Conservation (phyloP, 2,329 filamentous ascomycete species). For the Colletotrichum magnum region DNA sequence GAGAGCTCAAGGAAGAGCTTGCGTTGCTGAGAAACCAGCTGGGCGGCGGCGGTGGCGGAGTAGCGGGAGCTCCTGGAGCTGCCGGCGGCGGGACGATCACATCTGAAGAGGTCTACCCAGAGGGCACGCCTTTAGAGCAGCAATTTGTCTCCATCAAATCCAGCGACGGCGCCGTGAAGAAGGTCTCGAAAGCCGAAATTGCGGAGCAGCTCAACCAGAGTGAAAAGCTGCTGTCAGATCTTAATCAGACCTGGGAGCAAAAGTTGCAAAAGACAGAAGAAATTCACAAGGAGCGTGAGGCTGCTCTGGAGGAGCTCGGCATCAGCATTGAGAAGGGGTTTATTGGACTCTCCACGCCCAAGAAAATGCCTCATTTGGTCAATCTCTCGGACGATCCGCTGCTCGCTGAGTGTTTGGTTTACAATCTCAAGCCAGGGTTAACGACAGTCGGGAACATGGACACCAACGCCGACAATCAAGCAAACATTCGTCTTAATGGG, state of each 20-base stretch:
- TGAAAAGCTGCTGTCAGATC: conserved; percentile 94
- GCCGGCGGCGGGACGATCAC: conserved; percentile 64
- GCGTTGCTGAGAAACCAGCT: conserved; percentile 89
- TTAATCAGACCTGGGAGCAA: conserved; percentile 99
- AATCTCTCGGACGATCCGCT: conserved; percentile 96
- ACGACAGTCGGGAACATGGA: conserved; percentile 97
- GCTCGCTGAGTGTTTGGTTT: conserved; percentile 94
- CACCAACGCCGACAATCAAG: conserved; percentile 78
- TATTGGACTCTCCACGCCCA: conserved; percentile 93
- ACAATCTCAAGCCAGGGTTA: conserved; percentile 95
- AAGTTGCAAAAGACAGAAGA: conserved; percentile 95
- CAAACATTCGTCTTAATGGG: conserved; percentile 94
- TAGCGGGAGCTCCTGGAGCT: conserved; percentile 55
- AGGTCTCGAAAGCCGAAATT: conserved; percentile 98
- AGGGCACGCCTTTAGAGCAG: conserved; percentile 92
- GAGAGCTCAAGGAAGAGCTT: conserved; percentile 96
- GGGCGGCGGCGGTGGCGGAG: conserved; percentile 64
- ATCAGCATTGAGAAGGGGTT: conserved; percentile 99
- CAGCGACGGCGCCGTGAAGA: conserved; percentile 88
- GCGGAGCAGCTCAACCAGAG: conserved; percentile 96
- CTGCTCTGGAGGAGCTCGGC: conserved; percentile 93
- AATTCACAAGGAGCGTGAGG: conserved; percentile 97
- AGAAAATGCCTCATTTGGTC: conserved; percentile 99
- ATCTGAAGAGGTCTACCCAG: conserved; percentile 88
- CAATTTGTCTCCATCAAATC: conserved; percentile 96